Conservation (phyloP, 139 green algal genomes). For the Coccomyxa sp. region DNA sequence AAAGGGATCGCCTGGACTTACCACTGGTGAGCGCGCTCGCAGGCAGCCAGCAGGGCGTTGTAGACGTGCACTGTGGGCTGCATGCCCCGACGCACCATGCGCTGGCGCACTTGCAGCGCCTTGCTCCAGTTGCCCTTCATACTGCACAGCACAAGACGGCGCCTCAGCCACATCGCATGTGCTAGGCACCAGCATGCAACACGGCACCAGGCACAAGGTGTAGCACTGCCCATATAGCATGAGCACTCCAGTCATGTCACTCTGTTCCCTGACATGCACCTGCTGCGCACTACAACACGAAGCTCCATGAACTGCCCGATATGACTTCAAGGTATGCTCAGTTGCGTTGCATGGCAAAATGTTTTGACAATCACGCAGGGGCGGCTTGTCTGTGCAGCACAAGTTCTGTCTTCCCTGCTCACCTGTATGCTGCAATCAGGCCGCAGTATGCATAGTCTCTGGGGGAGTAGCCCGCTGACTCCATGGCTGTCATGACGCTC, state of each 20-base stretch:
- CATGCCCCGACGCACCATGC: conserved; percentile 28
- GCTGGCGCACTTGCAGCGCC: conserved; percentile 44
- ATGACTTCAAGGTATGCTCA: too few species aligned
- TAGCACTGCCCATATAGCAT: too few species aligned
- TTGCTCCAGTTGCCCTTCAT: conserved; percentile 53
- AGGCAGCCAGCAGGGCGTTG: conserved; percentile 82
- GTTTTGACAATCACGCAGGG: neutral
- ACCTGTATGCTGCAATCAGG: conserved; percentile 23
- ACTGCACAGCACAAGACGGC: conserved; percentile 15
- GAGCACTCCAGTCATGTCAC: too few species aligned
- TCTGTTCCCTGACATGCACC: too few species aligned
- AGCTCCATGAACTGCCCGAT: too few species aligned
- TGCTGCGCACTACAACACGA: too few species aligned
- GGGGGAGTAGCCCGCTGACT: conserved; percentile 26
- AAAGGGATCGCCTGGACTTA: too few species aligned
- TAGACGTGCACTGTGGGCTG: conserved; percentile 67
- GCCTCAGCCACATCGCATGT: too few species aligned
- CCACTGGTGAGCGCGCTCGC: conserved; percentile 59
- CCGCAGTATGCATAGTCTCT: conserved; percentile 70
- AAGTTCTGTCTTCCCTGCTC: too few species aligned
- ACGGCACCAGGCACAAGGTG: too few species aligned
- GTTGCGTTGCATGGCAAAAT: too few species aligned
- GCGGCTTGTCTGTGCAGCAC: neutral
- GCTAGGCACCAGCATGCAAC: too few species aligned
- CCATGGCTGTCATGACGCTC: conserved; percentile 34